phyloP scores from a whole-genome alignment of 2,329 filamentous ascomycete species.

The Biscogniauxia marginata region DNA sequence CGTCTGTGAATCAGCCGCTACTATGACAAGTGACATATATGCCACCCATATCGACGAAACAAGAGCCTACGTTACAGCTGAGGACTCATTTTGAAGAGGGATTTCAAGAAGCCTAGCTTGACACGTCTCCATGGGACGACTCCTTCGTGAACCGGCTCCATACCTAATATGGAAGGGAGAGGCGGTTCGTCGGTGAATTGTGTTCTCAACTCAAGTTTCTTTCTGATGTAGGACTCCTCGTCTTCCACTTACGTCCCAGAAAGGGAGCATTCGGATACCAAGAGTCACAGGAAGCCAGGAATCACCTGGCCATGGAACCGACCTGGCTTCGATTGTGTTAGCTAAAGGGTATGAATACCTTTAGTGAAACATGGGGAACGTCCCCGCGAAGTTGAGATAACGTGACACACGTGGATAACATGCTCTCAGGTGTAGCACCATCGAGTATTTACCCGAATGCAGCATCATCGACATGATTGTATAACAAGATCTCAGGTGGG shows the following conservation, averaged over 20 bases:
- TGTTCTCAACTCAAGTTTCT: not conserved
- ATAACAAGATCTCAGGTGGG: conserved; percentile 3
- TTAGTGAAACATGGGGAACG: conserved; percentile 2
- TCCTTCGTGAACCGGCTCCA: conserved; percentile 7
- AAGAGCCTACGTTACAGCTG: not conserved
- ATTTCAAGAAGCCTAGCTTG: conserved; percentile 1
- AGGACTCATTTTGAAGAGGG: not conserved
- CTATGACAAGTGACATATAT: not conserved
- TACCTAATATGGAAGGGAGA: conserved; percentile 18
- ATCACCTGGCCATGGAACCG: too few relatives aligned
- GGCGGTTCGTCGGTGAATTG: conserved; percentile 8
- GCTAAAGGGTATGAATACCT: not conserved
- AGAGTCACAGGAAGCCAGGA: not conserved
- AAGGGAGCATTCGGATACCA: not conserved
- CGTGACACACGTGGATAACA: not conserved
- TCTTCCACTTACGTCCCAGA: not conserved
- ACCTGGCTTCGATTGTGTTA: too few relatives aligned
- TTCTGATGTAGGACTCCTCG: not conserved
- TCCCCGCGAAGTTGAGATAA: not conserved
- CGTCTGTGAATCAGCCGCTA: not conserved
- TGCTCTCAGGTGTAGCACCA: not conserved
- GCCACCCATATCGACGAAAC: not conserved
- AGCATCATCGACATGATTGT: not conserved
- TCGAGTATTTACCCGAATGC: not conserved
- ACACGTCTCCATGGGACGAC: conserved; percentile 19